Conservation (phyloP, 2,329 filamentous ascomycete species). For the Colletotrichum noveboracense region DNA sequence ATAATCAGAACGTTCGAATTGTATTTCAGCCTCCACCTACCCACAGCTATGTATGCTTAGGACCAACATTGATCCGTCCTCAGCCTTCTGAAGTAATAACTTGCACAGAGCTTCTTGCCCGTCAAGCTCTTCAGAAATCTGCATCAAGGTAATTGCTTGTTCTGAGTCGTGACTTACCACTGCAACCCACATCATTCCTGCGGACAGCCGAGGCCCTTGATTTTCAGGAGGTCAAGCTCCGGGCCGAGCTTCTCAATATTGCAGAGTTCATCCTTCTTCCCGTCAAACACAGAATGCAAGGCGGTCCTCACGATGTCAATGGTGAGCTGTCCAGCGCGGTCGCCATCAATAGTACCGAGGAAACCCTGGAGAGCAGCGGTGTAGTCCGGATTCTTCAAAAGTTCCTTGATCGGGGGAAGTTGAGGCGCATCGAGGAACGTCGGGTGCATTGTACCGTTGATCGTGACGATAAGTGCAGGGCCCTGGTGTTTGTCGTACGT, state of each 20-base stretch:
- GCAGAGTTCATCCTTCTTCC: neutral
- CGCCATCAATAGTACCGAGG: neutral
- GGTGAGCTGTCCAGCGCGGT: neutral
- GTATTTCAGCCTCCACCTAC: neutral
- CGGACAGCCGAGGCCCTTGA: neutral
- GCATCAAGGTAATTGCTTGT: neutral
- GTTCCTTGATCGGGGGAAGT: neutral
- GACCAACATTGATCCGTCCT: neutral
- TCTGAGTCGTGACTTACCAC: neutral
- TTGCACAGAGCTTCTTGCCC: neutral
- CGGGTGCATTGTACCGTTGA: slow-evolving; percentile 32
- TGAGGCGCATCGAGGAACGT: slow-evolving; percentile 32
- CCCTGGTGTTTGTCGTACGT: slow-evolving; percentile 31
- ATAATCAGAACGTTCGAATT: neutral
- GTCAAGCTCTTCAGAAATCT: neutral
- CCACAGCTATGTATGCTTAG: neutral
- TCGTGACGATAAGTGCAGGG: slow-evolving; percentile 26
- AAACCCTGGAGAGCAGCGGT: neutral
- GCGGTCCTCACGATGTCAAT: neutral
- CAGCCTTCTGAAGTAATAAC: neutral
- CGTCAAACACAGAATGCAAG: neutral
- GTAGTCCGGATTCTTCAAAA: neutral
- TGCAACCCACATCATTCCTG: neutral
- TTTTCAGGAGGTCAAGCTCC: neutral
- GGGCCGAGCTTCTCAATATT: neutral